phyloP scores from a whole-genome alignment of 1,139 yeast species.

The Geotrichum candidum region DNA sequence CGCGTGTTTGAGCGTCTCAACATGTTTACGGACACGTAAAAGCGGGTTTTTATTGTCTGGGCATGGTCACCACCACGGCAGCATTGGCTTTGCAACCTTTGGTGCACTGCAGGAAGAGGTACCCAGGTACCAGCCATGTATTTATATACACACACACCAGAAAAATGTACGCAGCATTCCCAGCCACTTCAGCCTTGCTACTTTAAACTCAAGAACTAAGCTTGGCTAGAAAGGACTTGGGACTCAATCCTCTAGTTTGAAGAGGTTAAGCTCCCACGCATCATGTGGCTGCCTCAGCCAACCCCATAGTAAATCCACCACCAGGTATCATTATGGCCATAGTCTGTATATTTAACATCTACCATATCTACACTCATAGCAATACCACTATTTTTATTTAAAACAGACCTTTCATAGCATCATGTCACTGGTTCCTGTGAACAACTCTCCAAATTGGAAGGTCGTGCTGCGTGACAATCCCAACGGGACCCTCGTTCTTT shows the following conservation, averaged over 20 bases:
- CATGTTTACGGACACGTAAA: neutral
- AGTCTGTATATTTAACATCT: neutral
- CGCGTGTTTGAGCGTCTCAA: conserved; percentile 46
- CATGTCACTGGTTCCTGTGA: neutral
- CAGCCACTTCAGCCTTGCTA: neutral
- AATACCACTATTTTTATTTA: neutral
- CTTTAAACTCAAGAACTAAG: too few relatives aligned
- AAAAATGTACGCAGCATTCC: too few relatives aligned
- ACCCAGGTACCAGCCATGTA: too few relatives aligned
- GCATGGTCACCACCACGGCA: neutral
- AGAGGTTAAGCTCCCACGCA: neutral
- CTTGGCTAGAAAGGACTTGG: neutral
- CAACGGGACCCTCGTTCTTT: conserved; percentile 32
- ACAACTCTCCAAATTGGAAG: neutral
- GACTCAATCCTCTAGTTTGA: neutral
- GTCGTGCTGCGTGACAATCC: conserved; percentile 22
- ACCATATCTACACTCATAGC: neutral
- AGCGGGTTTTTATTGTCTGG: neutral
- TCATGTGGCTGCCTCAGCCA: neutral
- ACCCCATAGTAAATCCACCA: neutral
- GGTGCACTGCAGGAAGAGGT: too few relatives aligned
- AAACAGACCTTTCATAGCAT: neutral
- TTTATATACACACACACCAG: too few relatives aligned
- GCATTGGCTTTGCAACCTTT: too few relatives aligned
- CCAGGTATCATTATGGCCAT: neutral